These are phyloP conservation scores for Cryphonectria naterciae DNA, from an alignment of 2,329 filamentous ascomycete species.

Conservation along the genomic window DNA sequence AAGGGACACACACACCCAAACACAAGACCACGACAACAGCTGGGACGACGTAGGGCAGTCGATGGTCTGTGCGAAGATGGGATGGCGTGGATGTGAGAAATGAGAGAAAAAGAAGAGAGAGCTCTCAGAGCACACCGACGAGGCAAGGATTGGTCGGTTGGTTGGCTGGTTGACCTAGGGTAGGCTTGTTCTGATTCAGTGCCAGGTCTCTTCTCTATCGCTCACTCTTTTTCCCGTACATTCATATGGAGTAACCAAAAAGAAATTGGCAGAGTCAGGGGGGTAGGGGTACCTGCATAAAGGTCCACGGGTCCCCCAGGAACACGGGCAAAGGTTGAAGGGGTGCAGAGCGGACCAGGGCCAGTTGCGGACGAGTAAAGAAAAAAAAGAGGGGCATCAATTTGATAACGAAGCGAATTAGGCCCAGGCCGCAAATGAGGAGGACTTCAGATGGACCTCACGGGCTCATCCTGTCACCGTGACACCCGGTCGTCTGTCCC, in stretches of 20 bases:
- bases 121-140: not conserved
- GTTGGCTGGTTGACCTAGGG: not conserved
- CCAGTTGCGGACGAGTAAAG: not conserved
- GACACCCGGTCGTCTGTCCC: slow-evolving; percentile 6
- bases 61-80: not conserved
- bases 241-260: not conserved
- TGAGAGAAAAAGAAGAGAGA: not conserved
- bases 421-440: slow-evolving; percentile 9
- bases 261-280: slow-evolving; percentile 11
- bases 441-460: slow-evolving; percentile 3
- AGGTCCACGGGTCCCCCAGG: not conserved
- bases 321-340: not conserved
- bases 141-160: not conserved
- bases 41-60: slow-evolving; percentile 1
- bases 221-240: not conserved
- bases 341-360: not conserved
- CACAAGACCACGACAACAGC: not conserved
- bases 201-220: not conserved
- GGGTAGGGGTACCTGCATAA: slow-evolving; percentile 16
- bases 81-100: slow-evolving; percentile 4
- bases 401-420: slow-evolving; percentile 14
- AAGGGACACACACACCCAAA: not conserved
- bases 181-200: not conserved
- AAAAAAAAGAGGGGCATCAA: slow-evolving; percentile 13
- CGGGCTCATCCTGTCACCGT: not conserved